Base-by-base conservation (phyloP, 148 eudicot species). In the Rhododendron simsii region DNA sequence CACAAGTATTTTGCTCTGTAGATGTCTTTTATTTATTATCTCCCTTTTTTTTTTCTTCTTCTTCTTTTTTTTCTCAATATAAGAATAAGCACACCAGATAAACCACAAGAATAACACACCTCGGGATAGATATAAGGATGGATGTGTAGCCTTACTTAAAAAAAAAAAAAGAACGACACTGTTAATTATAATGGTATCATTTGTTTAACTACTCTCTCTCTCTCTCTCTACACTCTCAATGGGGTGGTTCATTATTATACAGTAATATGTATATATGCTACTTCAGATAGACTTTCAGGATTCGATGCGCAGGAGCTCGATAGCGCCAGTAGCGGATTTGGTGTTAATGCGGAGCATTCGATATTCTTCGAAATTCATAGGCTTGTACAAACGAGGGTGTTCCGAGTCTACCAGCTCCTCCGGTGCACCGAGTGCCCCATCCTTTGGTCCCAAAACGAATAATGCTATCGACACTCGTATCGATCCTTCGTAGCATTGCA, bases 401-500 rank as follows among this genome's bases (percentile, higher is more conserved):
- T 7, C 5, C 0, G 23, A 23, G 13, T 83, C 76, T 11, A 83
- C 77, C 7, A 83, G 45, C 30, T 44, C 53, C 9, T 65, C 53
- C 1, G 57, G 76, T 41, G 77, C 39, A n/a, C 11, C 84, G 2
- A 83, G 51, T 5, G 7, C 33, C 48, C 15, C 33, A 2, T 83
- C 84, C 44, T 65, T 83, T 44, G 84, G 84, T 41, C 77, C 84
- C 16, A 83, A 83, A 21, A 83, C 51, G 4, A 83, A 83, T 77
- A 83, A n/a, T 2, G 74, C 84, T 14, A 63, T 83, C 0, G 84
- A 83, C 6, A 83, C 14, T 21, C 77, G 76, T n/a, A 63, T 21
- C 2, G 20, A 12, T 63, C 76, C 84, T 83, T 83, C 85, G 18
- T 89, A 81, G 82, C 87, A 83, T 59, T 91, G 86, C 87, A 90